These are phyloP conservation scores for Spiromastix sp. DNA, from an alignment of 2,329 filamentous ascomycete genomes.

Conservation along the genomic window DNA sequence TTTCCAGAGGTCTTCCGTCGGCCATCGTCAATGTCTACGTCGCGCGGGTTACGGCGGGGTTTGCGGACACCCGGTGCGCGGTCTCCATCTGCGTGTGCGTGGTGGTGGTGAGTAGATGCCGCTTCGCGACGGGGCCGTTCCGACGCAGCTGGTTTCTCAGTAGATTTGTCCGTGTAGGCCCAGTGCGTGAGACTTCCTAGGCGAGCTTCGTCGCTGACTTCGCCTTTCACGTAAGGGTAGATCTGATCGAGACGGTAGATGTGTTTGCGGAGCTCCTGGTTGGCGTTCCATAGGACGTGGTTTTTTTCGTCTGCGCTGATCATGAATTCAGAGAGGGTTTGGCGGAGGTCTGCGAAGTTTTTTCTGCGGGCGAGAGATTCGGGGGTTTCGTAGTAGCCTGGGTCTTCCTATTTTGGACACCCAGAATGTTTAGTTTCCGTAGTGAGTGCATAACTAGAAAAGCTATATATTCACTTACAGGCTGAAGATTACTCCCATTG, in stretches of 20 bases:
- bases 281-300: constrained; percentile 86
- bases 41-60: constrained; percentile 61
- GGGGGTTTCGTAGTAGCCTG: constrained; percentile 17
- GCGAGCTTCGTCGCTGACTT: constrained; percentile 91
- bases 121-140: constrained; percentile 72
- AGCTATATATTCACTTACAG: no score
- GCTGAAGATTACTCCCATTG: no score
- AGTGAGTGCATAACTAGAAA: no score
- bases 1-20: constrained; percentile 39
- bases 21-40: constrained; percentile 69
- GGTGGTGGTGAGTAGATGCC: constrained; percentile 63
- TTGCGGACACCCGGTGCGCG: constrained; percentile 71
- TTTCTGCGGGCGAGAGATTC: constrained; percentile 44
- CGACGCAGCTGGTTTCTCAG: constrained; percentile 47
- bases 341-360: constrained; percentile 66
- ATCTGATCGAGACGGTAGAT: constrained; percentile 75
- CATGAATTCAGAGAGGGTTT: constrained; percentile 73
- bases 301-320: constrained; percentile 95
- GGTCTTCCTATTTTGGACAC: no score
- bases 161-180: constrained; percentile 78
- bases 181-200: constrained; percentile 87
- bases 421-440: no score
- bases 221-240: constrained; percentile 73
- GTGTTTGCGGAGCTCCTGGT: constrained; percentile 78
- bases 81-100: constrained; percentile 72